A percentile compares a stretch with the other conserved stretches of the same genome.
Conservation (phyloP, 768 basidiomycete species). For the Nevesoporus exiguus region DNA sequence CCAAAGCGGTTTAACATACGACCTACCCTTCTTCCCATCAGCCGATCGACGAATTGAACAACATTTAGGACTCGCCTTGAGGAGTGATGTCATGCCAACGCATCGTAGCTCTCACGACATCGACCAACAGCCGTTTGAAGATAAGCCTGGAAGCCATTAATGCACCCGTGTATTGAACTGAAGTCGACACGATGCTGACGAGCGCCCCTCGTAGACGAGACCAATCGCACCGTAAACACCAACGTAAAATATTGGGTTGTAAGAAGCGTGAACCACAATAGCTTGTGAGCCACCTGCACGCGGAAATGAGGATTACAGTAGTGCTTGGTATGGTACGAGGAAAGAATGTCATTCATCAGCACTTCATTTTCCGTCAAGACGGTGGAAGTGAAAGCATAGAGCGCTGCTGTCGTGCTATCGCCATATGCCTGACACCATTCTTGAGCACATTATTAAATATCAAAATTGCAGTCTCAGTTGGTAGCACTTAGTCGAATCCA, state of each 20-base stretch:
- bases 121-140: constrained; percentile 54
- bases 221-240: constrained; percentile 64
- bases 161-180: constrained; percentile 57
- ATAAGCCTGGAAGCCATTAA: constrained; percentile 35
- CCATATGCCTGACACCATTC: constrained; percentile 30
- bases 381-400: constrained; percentile 20
- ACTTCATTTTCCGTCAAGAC: constrained; percentile 29
- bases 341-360: constrained; percentile 24
- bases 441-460: constrained; percentile 11
- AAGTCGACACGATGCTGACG: constrained; percentile 42
- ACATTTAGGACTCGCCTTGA: constrained; percentile 43
- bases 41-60: background rate
- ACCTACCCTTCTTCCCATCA: constrained; percentile 40
- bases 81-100: constrained; percentile 84
- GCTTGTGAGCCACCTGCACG: constrained; percentile 4
- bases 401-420: background rate
- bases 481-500: constrained; percentile 27
- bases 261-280: constrained; percentile 34
- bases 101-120: constrained; percentile 79
- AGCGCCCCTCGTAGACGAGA: constrained; percentile 44
- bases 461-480: background rate
- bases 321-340: constrained; percentile 16
- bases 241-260: constrained; percentile 71
- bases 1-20: constrained; percentile 87
- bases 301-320: constrained; percentile 18